A percentile compares a stretch with the other conserved stretches of the same genome.
These are phyloP conservation scores for Dryas drummondii DNA, from an alignment of 306 rosid species.

Conservation along the genomic window DNA sequence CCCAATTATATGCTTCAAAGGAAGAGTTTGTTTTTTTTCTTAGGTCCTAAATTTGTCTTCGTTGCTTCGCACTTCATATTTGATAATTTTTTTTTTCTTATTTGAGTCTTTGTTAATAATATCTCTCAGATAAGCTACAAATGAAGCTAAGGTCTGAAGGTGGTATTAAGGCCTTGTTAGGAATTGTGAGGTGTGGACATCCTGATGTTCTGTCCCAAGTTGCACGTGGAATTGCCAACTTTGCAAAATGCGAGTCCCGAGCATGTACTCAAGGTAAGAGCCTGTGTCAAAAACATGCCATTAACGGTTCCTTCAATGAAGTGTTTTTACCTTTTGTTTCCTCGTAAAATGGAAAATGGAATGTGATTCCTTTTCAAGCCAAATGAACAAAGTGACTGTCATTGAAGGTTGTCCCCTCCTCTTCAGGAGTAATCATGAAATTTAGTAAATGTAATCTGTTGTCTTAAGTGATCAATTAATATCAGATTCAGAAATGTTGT, in stretches of 20 bases:
- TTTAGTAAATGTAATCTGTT: not conserved
- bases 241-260: constrained; percentile 97
- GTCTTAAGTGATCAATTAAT: not conserved
- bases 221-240: constrained; percentile 96
- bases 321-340: not conserved
- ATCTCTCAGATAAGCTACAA: constrained; percentile 67
- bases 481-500: not conserved
- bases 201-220: constrained; percentile 98
- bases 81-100: not conserved
- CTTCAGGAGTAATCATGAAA: not conserved
- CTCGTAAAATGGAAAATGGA: not conserved
- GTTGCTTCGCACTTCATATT: not conserved
- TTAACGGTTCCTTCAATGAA: not conserved
- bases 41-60: not conserved
- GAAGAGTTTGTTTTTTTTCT: not conserved
- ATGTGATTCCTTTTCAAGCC: not conserved
- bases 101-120: constrained; percentile 9
- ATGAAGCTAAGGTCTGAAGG: constrained; percentile 83
- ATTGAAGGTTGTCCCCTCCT: not conserved
- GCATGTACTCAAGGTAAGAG: constrained; percentile 76
- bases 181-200: constrained; percentile 95
- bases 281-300: constrained; percentile 6
- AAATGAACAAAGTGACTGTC: not conserved
- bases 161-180: constrained; percentile 89
- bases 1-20: constrained; percentile 1